phyloP scores from a whole-genome alignment of 495 filamentous ascomycete species.

The Articulospora tetracladia region DNA sequence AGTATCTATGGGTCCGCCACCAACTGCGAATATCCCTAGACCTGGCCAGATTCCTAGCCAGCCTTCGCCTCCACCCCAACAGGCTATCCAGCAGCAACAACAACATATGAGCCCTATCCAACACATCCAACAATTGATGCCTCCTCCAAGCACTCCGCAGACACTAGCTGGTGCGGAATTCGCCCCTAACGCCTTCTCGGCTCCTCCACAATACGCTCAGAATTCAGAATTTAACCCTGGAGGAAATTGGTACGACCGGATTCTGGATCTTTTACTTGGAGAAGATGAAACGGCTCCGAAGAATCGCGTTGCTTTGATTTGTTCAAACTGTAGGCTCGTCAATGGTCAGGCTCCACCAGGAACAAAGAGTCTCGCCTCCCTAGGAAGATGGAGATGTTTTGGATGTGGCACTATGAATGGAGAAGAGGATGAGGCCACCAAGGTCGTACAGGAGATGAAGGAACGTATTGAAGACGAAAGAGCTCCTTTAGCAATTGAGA shows the following conservation, averaged over 20 bases:
- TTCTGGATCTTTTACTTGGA: constrained; percentile 86
- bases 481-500: background rate
- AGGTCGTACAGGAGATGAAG: constrained; percentile 48
- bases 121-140: constrained; percentile 20
- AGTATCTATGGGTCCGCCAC: constrained; percentile 44
- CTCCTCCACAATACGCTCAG: constrained; percentile 21
- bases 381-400: constrained; percentile 87
- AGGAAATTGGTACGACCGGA: constrained; percentile 87
- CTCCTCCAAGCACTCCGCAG: constrained; percentile 3
- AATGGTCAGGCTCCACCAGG: constrained; percentile 96
- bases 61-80: constrained; percentile 24
- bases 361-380: constrained; percentile 66
- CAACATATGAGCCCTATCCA: constrained; percentile 18
- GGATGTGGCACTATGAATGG: constrained; percentile 85
- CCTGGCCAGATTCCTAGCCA: constrained; percentile 14
- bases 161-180: constrained; percentile 41
- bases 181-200: constrained; percentile 49
- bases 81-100: constrained; percentile 27
- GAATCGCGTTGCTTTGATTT: constrained; percentile 89
- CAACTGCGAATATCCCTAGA: constrained; percentile 79
- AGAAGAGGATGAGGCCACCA: constrained; percentile 65
- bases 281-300: constrained; percentile 93
- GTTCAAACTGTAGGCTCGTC: constrained; percentile 75
- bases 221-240: constrained; percentile 34
- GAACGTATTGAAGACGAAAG: constrained; percentile 16